A percentile compares a stretch with the other conserved stretches of the same genome.
phyloP scores from a whole-genome alignment of 805 yeast species.

The Starmera pachycereana region DNA sequence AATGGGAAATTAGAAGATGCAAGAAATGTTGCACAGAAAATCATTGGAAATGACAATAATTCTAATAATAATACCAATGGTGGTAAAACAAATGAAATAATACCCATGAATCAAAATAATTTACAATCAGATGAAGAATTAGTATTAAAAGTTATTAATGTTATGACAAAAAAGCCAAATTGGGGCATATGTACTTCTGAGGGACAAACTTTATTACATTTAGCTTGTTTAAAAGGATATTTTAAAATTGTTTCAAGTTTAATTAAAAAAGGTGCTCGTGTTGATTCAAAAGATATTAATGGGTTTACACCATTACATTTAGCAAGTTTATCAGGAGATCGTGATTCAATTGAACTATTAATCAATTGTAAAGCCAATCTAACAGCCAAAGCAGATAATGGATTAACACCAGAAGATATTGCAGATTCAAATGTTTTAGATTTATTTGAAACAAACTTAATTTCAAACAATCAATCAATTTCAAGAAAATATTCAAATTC shows the following conservation, averaged over 20 bases:
- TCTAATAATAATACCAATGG: conserved; percentile 20
- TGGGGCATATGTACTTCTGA: conserved; percentile 73
- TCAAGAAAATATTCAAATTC: conserved; percentile 16
- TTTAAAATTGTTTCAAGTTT: conserved; percentile 49
- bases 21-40: conserved; percentile 81
- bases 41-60: conserved; percentile 52
- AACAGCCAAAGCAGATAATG: conserved; percentile 40
- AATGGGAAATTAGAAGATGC: conserved; percentile 95
- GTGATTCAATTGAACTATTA: conserved; percentile 52
- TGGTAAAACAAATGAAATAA: conserved; percentile 7
- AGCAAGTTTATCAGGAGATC: conserved; percentile 69
- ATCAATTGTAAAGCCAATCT: conserved; percentile 55
- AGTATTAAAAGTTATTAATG: conserved; percentile 42
- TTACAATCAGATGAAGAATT: conserved; percentile 25
- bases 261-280: conserved; percentile 53
- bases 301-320: conserved; percentile 85
- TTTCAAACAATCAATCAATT: conserved; percentile 4
- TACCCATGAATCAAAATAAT: conserved; percentile 4
- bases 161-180: conserved; percentile 66
- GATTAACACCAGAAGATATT: conserved; percentile 32
- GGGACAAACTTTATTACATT: conserved; percentile 83
- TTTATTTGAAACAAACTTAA: conserved; percentile 12
- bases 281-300: conserved; percentile 64
- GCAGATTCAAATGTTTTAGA: conserved; percentile 26
- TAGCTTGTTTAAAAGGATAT: conserved; percentile 74